These are phyloP conservation scores for Cicer yamashitae DNA, from an alignment of 306 rosid genomes.

Conservation along the genomic window DNA sequence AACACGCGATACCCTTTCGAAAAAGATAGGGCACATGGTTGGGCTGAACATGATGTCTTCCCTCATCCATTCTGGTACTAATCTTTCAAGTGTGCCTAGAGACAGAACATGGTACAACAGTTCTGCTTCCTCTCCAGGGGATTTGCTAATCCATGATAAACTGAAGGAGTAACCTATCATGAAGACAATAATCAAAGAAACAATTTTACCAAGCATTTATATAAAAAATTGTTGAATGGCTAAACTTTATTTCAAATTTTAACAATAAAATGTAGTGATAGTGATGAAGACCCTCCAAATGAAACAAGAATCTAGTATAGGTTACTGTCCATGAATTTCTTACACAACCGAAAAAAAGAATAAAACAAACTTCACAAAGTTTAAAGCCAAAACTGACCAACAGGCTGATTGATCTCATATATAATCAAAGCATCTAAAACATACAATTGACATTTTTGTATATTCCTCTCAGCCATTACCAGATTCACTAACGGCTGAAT, in stretches of 20 bases:
- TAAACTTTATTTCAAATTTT: not conserved
- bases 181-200: constrained; percentile 33
- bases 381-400: not conserved
- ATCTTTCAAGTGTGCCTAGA: constrained; percentile 83
- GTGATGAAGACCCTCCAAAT: not conserved
- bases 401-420: not conserved
- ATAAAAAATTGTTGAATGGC: constrained; percentile 8
- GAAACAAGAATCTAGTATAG: not conserved
- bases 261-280: not conserved
- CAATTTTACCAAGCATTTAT: constrained; percentile 7
- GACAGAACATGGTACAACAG: constrained; percentile 66
- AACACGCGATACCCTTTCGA: constrained; percentile 69
- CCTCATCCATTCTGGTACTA: constrained; percentile 95
- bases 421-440: not conserved
- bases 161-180: constrained; percentile 79
- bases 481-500: no score
- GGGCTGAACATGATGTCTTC: constrained; percentile 82
- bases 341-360: not conserved
- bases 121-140: constrained; percentile 62
- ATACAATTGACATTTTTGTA: not conserved
- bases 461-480: no score
- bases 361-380: not conserved
- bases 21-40: constrained; percentile 81
- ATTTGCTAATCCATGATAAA: constrained; percentile 66
- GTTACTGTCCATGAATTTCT: not conserved